These are phyloP conservation scores for Musa acuminata DNA, from an alignment of 176 grass and related monocot genomes.

Conservation along the genomic window DNA sequence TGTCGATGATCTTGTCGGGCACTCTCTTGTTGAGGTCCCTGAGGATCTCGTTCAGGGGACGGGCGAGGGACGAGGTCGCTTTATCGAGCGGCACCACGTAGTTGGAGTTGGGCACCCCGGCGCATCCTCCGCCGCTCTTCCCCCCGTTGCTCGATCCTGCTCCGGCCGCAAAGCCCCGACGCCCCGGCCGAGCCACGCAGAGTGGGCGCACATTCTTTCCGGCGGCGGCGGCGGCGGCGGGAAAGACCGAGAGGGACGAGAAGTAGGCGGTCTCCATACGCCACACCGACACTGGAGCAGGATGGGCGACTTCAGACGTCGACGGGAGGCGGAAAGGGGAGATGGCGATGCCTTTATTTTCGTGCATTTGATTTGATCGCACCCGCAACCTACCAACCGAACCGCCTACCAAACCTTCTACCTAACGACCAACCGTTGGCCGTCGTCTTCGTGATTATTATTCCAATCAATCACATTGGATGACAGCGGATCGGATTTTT, in stretches of 20 bases:
- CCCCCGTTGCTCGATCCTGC: conserved; percentile 28
- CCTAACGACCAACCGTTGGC: too few species aligned
- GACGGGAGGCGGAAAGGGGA: too few species aligned
- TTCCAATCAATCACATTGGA: too few species aligned
- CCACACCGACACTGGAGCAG: background rate
- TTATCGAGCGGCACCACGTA: conserved; percentile 92
- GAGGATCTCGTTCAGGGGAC: conserved; percentile 93
- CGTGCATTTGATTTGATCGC: too few species aligned
- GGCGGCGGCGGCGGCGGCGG: background rate
- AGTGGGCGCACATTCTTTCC: background rate
- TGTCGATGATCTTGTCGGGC: conserved; percentile 89
- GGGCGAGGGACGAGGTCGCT: conserved; percentile 39
- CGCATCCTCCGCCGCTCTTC: conserved; percentile 4
- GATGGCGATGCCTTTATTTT: too few species aligned
- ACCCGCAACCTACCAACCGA: too few species aligned
- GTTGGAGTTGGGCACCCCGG: conserved; percentile 69
- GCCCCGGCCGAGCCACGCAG: background rate
- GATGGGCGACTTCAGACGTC: too few species aligned
- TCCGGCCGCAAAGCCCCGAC: conserved; percentile 29
- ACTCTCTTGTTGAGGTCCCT: conserved; percentile 98
- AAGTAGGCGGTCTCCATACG: background rate
- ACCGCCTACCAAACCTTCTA: too few species aligned
- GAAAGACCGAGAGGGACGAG: background rate
- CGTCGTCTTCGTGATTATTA: too few species aligned
- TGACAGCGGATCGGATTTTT: too few species aligned